These are phyloP conservation scores for Puccinia triticina DNA, from an alignment of 1,284 basidiomycete species.

Conservation along the genomic window DNA sequence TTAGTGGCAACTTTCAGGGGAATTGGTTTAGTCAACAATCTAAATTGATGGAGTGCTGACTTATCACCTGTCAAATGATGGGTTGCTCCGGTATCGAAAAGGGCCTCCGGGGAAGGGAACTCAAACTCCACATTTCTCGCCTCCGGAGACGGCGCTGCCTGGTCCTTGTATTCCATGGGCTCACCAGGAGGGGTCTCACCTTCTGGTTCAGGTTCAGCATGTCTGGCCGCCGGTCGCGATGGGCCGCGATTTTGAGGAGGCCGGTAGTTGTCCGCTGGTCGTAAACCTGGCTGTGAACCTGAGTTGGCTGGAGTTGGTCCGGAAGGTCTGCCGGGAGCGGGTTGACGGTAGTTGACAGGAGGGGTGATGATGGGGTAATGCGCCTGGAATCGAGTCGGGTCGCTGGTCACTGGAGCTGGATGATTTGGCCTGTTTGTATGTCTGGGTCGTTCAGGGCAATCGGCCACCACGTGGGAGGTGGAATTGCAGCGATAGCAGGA, in stretches of 20 bases:
- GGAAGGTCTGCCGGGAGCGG: neutral
- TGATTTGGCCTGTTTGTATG: neutral
- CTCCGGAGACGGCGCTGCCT: neutral
- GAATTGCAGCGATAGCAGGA: neutral
- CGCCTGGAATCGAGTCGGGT: neutral
- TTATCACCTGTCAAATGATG: neutral
- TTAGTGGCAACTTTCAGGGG: neutral
- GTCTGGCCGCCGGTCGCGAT: neutral
- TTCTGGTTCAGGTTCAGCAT: neutral
- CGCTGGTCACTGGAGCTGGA: neutral
- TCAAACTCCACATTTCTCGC: no score
- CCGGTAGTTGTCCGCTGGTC: neutral
- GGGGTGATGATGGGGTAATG: neutral
- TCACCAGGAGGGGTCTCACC: neutral
- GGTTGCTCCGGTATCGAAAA: slow-evolving; percentile 1
- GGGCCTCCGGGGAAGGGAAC: no score
- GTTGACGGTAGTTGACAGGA: neutral
- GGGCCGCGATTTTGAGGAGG: no score
- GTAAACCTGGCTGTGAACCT: neutral
- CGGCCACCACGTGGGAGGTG: neutral
- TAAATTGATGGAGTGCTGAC: neutral
- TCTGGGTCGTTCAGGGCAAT: neutral
- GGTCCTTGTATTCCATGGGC: neutral
- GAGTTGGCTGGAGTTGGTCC: neutral
- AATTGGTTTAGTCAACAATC: neutral